phyloP scores from a whole-genome alignment of 495 filamentous ascomycete species.

The Amphirosellinia nigrospora region DNA sequence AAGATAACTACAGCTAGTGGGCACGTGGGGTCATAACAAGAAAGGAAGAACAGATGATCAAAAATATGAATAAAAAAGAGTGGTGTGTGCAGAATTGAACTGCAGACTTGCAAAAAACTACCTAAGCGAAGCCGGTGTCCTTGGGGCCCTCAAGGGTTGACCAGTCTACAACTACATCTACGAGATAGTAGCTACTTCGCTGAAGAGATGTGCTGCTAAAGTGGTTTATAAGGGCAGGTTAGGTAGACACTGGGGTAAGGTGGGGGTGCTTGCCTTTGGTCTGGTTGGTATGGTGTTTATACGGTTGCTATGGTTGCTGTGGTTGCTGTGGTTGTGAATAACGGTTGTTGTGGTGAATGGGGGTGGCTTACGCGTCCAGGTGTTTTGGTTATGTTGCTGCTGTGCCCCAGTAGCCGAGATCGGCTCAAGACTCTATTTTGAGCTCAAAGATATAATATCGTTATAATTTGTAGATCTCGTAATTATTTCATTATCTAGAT shows the following conservation, averaged over 20 bases:
- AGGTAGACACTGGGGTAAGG: not conserved
- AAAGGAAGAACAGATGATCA: not conserved
- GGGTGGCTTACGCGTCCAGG: no score
- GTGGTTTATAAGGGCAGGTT: not conserved
- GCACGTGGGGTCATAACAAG: not conserved
- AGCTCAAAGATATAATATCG: no score
- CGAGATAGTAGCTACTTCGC: not conserved
- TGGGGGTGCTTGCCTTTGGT: not conserved
- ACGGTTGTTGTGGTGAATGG: not conserved
- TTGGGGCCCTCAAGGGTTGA: not conserved
- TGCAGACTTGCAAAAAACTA: not conserved
- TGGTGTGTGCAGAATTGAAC: not conserved
- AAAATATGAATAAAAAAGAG: not conserved
- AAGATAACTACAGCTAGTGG: not conserved
- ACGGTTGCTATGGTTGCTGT: not conserved
- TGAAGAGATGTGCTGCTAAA: not conserved
- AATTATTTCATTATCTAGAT: no score
- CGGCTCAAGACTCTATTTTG: no score
- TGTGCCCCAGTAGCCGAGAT: no score
- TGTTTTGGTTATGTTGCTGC: no score
- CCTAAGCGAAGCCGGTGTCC: not conserved
- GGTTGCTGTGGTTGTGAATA: not conserved
- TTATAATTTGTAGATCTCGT: no score
- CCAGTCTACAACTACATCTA: not conserved
- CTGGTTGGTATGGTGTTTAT: not conserved